These are phyloP conservation scores for Seminavis robusta DNA, from an alignment of 108 stramenopile genomes.

Conservation along the genomic window DNA sequence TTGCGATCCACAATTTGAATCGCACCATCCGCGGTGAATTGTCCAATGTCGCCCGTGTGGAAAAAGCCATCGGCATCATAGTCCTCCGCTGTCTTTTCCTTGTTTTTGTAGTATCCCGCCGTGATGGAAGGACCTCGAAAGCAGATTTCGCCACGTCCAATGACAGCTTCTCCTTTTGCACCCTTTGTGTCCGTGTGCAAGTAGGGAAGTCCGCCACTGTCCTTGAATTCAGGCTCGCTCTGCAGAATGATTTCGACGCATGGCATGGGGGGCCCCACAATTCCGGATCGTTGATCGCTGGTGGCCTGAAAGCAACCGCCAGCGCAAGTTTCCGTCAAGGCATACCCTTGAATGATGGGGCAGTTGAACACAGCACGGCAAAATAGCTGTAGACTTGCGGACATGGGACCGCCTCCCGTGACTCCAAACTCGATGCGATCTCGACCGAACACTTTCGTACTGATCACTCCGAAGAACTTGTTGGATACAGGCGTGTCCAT, in stretches of 20 bases:
- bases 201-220: slow-evolving; percentile 22
- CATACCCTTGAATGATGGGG: slow-evolving; percentile 33
- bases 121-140: slow-evolving; percentile 25
- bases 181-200: slow-evolving; percentile 14
- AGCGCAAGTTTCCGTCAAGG: slow-evolving; percentile 32
- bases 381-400: slow-evolving; percentile 13
- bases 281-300: slow-evolving; percentile 13
- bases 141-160: slow-evolving; percentile 40
- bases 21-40: slow-evolving; percentile 24
- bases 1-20: slow-evolving; percentile 39
- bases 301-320: slow-evolving; percentile 8
- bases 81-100: slow-evolving; percentile 39
- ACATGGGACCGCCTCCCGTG: slow-evolving; percentile 29
- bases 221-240: slow-evolving; percentile 17
- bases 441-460: slow-evolving; percentile 17
- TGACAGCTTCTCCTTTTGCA: slow-evolving; percentile 8
- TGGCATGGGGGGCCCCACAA: slow-evolving; percentile 18
- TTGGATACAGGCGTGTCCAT: slow-evolving; percentile 27
- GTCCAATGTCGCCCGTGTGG: slow-evolving; percentile 41
- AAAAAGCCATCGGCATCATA: slow-evolving; percentile 35
- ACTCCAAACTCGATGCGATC: slow-evolving; percentile 7
- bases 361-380: slow-evolving; percentile 14
- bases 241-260: slow-evolving; percentile 20
- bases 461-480: slow-evolving; percentile 3
- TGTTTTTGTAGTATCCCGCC: slow-evolving; percentile 37